Percentiles rank a stretch among this genome's conserved stretches.
phyloP scores from a whole-genome alignment of 257 asterid species.

The Dorcoceras hygrometricum region DNA sequence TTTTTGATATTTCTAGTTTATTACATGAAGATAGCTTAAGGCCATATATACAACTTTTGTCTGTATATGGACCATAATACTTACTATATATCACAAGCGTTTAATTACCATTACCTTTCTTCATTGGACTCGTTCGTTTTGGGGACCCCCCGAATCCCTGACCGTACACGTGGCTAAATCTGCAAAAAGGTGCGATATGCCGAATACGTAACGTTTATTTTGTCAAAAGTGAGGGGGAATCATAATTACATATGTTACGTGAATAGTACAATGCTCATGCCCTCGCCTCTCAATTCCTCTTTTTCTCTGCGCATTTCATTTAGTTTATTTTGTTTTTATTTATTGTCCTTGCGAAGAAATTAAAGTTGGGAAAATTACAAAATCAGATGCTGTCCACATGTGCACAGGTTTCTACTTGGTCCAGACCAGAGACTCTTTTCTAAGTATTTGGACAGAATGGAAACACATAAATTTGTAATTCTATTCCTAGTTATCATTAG shows the following conservation, averaged over 20 bases:
- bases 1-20: no score
- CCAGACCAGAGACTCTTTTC: not conserved
- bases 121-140: not conserved
- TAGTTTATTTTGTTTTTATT: not conserved
- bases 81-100: no score
- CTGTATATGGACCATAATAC: no score
- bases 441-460: slow-evolving; percentile 8
- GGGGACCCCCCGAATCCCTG: slow-evolving; percentile 23
- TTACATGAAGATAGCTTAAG: no score
- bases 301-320: not conserved
- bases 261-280: slow-evolving; percentile 36
- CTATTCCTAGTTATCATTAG: no score
- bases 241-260: slow-evolving; percentile 35
- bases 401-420: slow-evolving; percentile 7
- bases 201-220: slow-evolving; percentile 30
- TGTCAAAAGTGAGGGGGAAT: slow-evolving; percentile 21
- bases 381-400: not conserved
- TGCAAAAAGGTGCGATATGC: slow-evolving; percentile 28
- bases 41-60: no score
- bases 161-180: slow-evolving; percentile 40
- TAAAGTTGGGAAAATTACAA: slow-evolving; percentile 2
- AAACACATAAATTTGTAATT: slow-evolving; percentile 19
- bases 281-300: slow-evolving; percentile 4
- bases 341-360: no score
- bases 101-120: no score